These are phyloP conservation scores for Artomyces pyxidatus DNA, from an alignment of 768 basidiomycete species.

Conservation along the genomic window DNA sequence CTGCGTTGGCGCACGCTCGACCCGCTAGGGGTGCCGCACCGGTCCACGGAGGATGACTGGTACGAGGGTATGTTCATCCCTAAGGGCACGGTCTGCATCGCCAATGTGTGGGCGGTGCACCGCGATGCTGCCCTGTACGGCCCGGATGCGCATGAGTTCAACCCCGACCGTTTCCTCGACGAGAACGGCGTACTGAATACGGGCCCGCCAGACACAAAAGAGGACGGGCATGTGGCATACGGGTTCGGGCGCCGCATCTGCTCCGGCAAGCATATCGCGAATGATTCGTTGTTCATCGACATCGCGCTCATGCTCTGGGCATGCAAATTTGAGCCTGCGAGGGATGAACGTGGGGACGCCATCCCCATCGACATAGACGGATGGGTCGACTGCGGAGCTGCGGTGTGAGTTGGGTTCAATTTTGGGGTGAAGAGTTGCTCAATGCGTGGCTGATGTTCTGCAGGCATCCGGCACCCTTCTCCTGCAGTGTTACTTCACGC, in stretches of 20 bases:
- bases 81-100: slow-evolving; percentile 25
- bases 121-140: slow-evolving; percentile 3
- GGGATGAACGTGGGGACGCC: slow-evolving; percentile 6
- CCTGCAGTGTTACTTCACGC: slow-evolving; percentile 15
- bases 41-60: slow-evolving; percentile 19
- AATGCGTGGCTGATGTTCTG: background rate
- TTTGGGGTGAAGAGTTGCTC: background rate
- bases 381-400: slow-evolving; percentile 1
- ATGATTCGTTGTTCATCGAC: slow-evolving; percentile 14
- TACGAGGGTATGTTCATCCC: slow-evolving; percentile 26
- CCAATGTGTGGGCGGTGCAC: slow-evolving; percentile 15
- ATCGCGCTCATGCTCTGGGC: slow-evolving; percentile 15
- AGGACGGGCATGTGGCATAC: slow-evolving; percentile 8
- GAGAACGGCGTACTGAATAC: background rate
- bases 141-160: slow-evolving; percentile 12
- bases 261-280: slow-evolving; percentile 11
- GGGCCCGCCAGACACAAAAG: background rate
- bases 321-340: slow-evolving; percentile 2
- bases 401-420: slow-evolving; percentile 5
- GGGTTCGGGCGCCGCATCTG: slow-evolving; percentile 16
- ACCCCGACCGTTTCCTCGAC: slow-evolving; percentile 13
- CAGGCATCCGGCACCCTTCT: slow-evolving; percentile 13
- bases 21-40: background rate
- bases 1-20: slow-evolving; percentile 3
- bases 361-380: background rate